Base-by-base conservation (phyloP, 129 eudicot species). In the Scalesia atractyloides region DNA sequence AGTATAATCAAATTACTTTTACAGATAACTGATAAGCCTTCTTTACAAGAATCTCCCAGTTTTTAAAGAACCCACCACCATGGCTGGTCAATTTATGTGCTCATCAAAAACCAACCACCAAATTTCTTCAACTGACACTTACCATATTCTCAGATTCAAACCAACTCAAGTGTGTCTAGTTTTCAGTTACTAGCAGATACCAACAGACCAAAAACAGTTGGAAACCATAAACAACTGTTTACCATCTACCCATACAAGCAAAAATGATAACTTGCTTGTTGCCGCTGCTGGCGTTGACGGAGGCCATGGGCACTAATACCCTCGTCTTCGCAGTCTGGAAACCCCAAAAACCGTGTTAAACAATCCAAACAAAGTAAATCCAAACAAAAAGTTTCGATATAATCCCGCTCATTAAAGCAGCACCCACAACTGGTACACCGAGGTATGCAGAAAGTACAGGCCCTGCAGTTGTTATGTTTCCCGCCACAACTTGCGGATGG, bases 351-450 rank as follows among this genome's bases (percentile, higher is more conserved):
- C 15, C 78, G 66, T 39, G 60, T 63, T 71, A 66, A 58, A 65
- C 95, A 84, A 74, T 79, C 78, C 34, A 88, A 68, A 77, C 97
- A 91, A 60, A 75, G 62, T 1, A 71, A 48, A 8, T 86, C 84
- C 9, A 80, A 43, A 54, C 70, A 37, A 34, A 88, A 88, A 0
- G 82, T 82, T 78, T 88, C 97, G 72, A 58, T 82, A 39, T 84
- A 91, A 30, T 75, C 83, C n/a, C 80, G 41, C 3, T 79, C 79
- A 22, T 50, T 76, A 26, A 91, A 61, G 78, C 97, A 91, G 44
- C 90, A 69, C 20, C 96, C 96, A 43, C 97, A 91, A 36, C 41
- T 46, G 9, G 71, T 57, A 46, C 97, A 91, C 10, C 91, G 84
- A 19, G 83, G 64, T 61, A 88, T 75, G 82, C 97, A 91, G 14